Evolutionary conservation across 768 basidiomycete genomes (phyloP).

Genomic region (Tulasnella sp.): DNA sequence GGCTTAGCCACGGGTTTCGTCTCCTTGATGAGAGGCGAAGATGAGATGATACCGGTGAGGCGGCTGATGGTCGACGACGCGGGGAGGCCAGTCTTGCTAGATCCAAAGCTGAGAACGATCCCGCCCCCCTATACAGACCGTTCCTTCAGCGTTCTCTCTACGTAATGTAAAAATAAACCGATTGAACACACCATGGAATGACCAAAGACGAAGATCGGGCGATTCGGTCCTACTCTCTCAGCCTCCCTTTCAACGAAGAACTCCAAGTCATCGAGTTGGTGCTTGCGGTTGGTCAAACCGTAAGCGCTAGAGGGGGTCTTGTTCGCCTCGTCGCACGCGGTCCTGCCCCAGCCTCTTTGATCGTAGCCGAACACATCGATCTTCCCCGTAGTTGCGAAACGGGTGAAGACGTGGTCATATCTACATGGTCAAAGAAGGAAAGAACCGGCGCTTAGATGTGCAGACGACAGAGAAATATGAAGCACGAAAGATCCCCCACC

Average conservation of each 20-base stretch:
- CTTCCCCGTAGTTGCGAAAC: constrained; percentile 32
- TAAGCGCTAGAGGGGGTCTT: constrained; percentile 42
- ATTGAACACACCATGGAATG: constrained; percentile 22
- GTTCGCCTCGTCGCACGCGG: constrained; percentile 44
- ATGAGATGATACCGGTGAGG: too few species aligned
- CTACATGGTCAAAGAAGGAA: too few species aligned
- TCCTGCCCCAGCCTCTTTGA: constrained; percentile 70
- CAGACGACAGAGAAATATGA: too few species aligned
- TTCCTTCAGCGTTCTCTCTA: too few species aligned
- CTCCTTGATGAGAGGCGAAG: too few species aligned
- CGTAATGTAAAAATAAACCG: not conserved
- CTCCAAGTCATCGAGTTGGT: constrained; percentile 54
- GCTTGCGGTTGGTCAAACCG: constrained; percentile 50
- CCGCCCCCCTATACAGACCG: constrained; percentile 7
- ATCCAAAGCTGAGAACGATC: constrained; percentile 1
- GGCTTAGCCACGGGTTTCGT: too few species aligned
- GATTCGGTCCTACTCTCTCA: constrained; percentile 27
- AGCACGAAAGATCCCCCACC: too few species aligned
- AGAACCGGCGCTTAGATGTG: too few species aligned
- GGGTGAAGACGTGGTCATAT: constrained; percentile 49
- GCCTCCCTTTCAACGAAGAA: constrained; percentile 44
- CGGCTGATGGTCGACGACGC: not conserved
- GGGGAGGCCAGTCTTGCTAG: not conserved
- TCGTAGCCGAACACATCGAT: constrained; percentile 64
- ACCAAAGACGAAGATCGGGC: constrained; percentile 58